Base-by-base conservation (phyloP, 768 basidiomycete species). In the Cantharellus anzutake region DNA sequence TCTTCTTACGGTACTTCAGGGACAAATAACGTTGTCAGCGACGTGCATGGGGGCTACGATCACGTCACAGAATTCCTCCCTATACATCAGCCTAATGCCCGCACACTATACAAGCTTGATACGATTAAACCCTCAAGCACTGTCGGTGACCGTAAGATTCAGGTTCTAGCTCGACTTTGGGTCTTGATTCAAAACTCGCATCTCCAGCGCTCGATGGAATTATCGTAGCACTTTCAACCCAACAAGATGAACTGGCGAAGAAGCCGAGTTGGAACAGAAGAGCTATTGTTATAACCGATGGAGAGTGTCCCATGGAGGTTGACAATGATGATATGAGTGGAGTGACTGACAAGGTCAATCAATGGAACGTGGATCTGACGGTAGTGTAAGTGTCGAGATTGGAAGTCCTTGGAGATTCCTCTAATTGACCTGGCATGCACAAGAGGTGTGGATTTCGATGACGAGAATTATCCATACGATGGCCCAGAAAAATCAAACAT, bases 401-500 rank as follows among this genome's bases (percentile, higher is more conserved):
- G 20, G 20, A 29, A 29, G 20, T 29, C 20, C 20, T 29, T 29
- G 20, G 20, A 29, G 20, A 29, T 53, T 41, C 4, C 52, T 65
- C 29, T 63, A 35, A n/a, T 7, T 42, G 7, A 55, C 14, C 14
- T 42, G 5, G 11, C 34, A 14, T 5, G 20, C 20, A 41, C 40
- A 64, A 93, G 90, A n/a, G 90, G 91, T 3, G 76, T 91, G 50
- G 87, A 91, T 69, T 93, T 94, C 70, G 87, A 81, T 57, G 86
- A 90, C 65, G 80, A 82, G 42, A 78, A 80, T 20, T 70, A 78
- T 7, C 77, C 70, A 0, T 85, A 77, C 66, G 68, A 72, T 5
- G 83, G 90, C 67, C 76, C 82, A 57, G 72, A 80, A 63, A 93
- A 94, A 68, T 73, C 79, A 3, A 60, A 73, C 3, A 78, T 80